Base-by-base conservation (phyloP, 768 basidiomycete species). In the Rhizopogon salebrosus region DNA sequence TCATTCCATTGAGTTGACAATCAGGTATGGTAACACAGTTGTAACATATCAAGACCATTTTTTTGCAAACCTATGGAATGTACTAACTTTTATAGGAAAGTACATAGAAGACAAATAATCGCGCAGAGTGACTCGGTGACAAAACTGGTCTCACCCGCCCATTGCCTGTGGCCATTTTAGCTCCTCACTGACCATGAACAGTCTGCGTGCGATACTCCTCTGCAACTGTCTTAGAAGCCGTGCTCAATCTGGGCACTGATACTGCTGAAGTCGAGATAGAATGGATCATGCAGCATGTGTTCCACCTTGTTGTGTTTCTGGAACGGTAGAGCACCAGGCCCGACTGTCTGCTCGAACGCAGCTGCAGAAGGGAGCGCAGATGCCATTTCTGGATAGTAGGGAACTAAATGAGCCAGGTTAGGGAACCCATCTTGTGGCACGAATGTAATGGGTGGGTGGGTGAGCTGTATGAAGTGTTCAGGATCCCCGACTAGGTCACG, bases 341-440 rank as follows among this genome's bases (percentile, higher is more conserved):
- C 14, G 9, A 20, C 20, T 46, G 31, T 46, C 42, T 50, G 49
- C 9, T 26, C 26, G 23, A 50, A 50, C 16, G 49, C 6, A 7
- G 27, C 10, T 0, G 24, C 26, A 13, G 14, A 22, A 13, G 13
- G 41, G 2, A 48, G 5, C n/a, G 16, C 5, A 4, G 27, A 10
- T 1, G 36, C 4, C 3, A 48, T 29, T 3, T 50, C n/a, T 26
- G 49, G n/a, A n/a, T n/a, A 34, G 11, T 8, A 10, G 22, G 52
- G 4, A 16, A n/a, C 27, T 11, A 57, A 48, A 4, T 41, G 14
- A 16, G 65, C 65, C 38, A 59, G 61, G 37, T 59, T 56, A 14
- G 57, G 65, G 52, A 63, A 65, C 22, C 54, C 58, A 20, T 63
- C 51, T 29, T 60, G 63, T 16, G 65, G 63, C 14, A 41, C 39